A percentile compares a stretch with the other conserved stretches of the same genome.
Evolutionary conservation across 208 protist genomes (phyloP).

Genomic region (Angomonas deanei): DNA sequence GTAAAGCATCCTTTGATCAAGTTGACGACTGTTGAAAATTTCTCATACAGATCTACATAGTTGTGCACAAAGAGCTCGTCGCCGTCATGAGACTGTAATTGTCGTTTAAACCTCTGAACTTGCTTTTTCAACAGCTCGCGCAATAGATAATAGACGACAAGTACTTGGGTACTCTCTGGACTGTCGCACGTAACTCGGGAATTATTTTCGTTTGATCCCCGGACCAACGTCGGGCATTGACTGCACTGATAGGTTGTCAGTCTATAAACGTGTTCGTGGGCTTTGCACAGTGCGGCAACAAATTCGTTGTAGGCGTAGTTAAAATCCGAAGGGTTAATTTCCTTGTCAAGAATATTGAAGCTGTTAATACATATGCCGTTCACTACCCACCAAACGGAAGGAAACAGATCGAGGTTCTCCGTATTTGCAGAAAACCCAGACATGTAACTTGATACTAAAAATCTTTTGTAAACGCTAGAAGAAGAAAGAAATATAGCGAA

Average conservation of each 20-base stretch:
- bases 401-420: too few species aligned
- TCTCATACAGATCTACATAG: constrained; percentile 61
- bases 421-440: too few species aligned
- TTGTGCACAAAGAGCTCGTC: constrained; percentile 18
- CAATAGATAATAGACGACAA: constrained; percentile 78
- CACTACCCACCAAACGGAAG: constrained; percentile 31
- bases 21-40: constrained; percentile 62
- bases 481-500: too few species aligned
- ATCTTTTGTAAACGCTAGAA: too few species aligned
- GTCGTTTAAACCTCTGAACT: constrained; percentile 24
- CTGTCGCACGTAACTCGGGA: constrained; percentile 40
- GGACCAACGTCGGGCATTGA: constrained; percentile 63
- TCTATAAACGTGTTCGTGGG: constrained; percentile 44
- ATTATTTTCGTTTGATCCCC: constrained; percentile 27
- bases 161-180: constrained; percentile 64
- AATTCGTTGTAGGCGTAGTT: constrained; percentile 37
- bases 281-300: constrained; percentile 27
- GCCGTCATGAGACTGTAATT: constrained; percentile 15
- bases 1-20: constrained; percentile 64
- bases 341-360: constrained; percentile 25
- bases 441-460: too few species aligned
- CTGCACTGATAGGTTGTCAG: constrained; percentile 49
- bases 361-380: constrained; percentile 18
- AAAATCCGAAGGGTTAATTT: constrained; percentile 5
- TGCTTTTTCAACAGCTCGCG: constrained; percentile 67